Percentiles rank a stretch among this genome's conserved stretches.
phyloP scores from a whole-genome alignment of 495 filamentous ascomycete species.

The Hypoxylon fuscum region DNA sequence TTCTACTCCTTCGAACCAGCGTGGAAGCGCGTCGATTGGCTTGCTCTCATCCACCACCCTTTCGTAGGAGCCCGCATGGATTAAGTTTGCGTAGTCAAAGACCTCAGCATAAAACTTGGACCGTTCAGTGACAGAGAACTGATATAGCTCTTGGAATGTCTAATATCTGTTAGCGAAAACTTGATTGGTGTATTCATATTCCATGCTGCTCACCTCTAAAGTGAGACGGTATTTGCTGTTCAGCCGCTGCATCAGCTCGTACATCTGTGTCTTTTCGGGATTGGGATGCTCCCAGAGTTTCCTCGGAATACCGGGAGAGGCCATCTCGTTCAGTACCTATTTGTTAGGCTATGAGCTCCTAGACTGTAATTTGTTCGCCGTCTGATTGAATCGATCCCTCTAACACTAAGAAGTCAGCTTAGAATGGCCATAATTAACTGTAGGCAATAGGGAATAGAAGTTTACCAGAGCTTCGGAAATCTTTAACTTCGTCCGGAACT shows the following conservation, averaged over 20 bases:
- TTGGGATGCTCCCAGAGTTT: conserved; percentile 68
- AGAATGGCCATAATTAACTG: neutral
- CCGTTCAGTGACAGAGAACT: conserved; percentile 68
- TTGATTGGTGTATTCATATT: neutral
- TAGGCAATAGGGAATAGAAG: conserved; percentile 1
- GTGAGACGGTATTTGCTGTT: conserved; percentile 54
- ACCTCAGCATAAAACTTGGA: conserved; percentile 72
- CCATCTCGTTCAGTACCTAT: conserved; percentile 16
- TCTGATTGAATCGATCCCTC: neutral
- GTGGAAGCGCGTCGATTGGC: conserved; percentile 72
- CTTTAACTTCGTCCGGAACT: neutral
- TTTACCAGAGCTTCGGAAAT: neutral
- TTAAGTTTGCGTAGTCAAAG: conserved; percentile 66
- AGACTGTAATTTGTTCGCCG: neutral
- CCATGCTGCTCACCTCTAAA: conserved; percentile 50
- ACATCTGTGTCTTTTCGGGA: conserved; percentile 62
- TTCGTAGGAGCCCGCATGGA: conserved; percentile 67
- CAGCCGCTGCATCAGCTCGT: conserved; percentile 58
- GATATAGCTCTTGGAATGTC: conserved; percentile 71
- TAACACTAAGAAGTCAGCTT: conserved; percentile 5
- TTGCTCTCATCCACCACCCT: conserved; percentile 71
- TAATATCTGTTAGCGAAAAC: conserved; percentile 37
- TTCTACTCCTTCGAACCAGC: conserved; percentile 72
- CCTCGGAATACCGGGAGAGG: conserved; percentile 45
- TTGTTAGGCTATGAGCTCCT: neutral